Conservation (phyloP, 1,139 yeast genomes). For the Magnusiomyces starmeri region DNA sequence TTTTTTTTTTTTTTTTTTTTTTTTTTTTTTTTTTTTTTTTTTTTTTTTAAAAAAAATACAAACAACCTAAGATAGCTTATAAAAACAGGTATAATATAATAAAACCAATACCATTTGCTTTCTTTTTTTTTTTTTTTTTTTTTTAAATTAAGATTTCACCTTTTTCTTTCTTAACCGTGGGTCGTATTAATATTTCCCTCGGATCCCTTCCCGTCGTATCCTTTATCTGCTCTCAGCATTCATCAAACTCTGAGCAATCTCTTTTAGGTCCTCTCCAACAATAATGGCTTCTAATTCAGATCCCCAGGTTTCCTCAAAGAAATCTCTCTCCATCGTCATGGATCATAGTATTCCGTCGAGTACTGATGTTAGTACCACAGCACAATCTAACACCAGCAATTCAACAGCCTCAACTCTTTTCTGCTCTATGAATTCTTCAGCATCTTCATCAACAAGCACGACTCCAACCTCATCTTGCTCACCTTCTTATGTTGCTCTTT, state of each 20-base stretch:
- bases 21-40: neutral
- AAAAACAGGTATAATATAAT: neutral
- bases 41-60: neutral
- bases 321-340: neutral
- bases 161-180: neutral
- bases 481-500: slow-evolving; percentile 18
- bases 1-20: neutral
- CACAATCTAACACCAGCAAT: neutral
- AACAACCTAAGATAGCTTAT: neutral
- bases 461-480: slow-evolving; percentile 16
- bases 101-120: neutral
- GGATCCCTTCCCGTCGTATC: neutral
- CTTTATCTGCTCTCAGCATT: neutral
- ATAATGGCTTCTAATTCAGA: too few relatives aligned
- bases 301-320: too few relatives aligned
- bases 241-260: too few relatives aligned
- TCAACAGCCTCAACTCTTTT: slow-evolving; percentile 10
- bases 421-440: neutral
- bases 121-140: too few relatives aligned
- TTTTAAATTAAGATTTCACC: neutral
- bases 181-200: neutral
- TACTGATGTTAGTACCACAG: neutral
- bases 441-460: slow-evolving; percentile 15
- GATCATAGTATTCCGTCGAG: neutral
- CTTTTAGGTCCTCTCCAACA: too few relatives aligned